Base-by-base conservation (phyloP, 768 basidiomycete genomes). In the Tubosaeta brunneosetosa region DNA sequence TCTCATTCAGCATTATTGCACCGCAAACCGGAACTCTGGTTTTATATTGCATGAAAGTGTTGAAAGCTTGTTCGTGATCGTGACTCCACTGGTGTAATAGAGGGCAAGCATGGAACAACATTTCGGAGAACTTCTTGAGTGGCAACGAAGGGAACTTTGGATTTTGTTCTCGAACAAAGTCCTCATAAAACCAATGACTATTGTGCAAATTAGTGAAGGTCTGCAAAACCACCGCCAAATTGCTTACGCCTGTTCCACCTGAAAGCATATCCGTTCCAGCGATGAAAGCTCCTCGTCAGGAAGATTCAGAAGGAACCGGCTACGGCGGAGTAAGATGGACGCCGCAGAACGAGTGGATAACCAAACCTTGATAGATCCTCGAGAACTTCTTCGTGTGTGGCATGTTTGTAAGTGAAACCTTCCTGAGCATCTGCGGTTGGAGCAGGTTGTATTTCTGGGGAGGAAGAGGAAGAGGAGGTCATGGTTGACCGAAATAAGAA, bases 161-260 rank as follows among this genome's bases (percentile, higher is more conserved):
- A 52, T 93, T 89, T 70, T 89, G 82, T 67, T 94, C 93, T 40
- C 97, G 89, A 57, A 98, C 85, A 62, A 97, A 98, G 69, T 99
- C 97, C 76, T 98, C 97, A 63, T 99, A 99, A 70, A 91, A 99
- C 95, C 95, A 99, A 68, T 97, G 95, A n/a, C 94, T 97, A 65
- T 9, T 41, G 22, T 32, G 38, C 17, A 45, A 55, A 58, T 58
- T 44, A 55, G 52, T 51, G 46, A 54, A 45, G 53, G 53, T 52
- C 32, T 46, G 25, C 40, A 4, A 12, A 55, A 44, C 46, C 36
- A 57, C 49, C 42, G 45, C 33, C 51, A 53, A 44, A 31, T 37
- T 33, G 78, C 93, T 63, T 67, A 98, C 92, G 95, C 97, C 79
- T 98, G 94, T 71, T 99, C 97, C 55, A 98, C 91, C 73, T 98